Base-by-base conservation (phyloP, 768 basidiomycete species). In the Sporobolomyces phaffii region DNA sequence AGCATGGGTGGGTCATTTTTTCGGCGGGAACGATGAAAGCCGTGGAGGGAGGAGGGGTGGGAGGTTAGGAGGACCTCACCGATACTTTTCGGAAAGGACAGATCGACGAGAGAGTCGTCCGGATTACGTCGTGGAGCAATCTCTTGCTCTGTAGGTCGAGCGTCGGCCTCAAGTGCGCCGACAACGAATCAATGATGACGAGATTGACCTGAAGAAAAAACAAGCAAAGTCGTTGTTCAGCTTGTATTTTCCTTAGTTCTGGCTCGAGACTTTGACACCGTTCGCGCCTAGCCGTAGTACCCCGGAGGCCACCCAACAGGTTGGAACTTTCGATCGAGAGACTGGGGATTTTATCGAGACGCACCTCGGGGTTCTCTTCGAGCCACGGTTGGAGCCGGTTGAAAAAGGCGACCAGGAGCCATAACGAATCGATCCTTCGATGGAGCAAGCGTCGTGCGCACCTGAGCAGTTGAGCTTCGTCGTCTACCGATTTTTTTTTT, bases 391-490 rank as follows among this genome's bases (percentile, higher is more conserved):
- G 52, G 0, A 69, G 60, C 7, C 40, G 24, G 29, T 58, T 24
- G 44, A 69, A 53, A 43, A 62, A 52, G 5, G 63, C 68, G 14
- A 64, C 24, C 22, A 69, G 53, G n/a, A 58, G 36, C 63, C 62
- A 69, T 9, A 22, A 28, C 28, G 63, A 64, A 50, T 61, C 61
- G 44, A 70, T 48, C 8, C 69, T 54, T n/a, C 63, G 60, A 34
- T 70, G 60, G 18, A 52, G 56, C 33, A 65, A 22, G 2, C 53
- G 48, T 1, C 51, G 18, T 14, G 54, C 28, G 34, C 33, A 13
- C 29, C n/a, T n/a, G 33, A 51, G 10, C 0, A 57, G 36, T 0
- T 28, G n/a, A 9, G 13, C 28, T 17, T 40, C 31, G 6, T 61
- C 40, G 26, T 66, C 65, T 60, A 60, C 24, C n/a, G 44, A 45